Evolutionary conservation across 75 land plant genomes (phyloP).

Genomic region (Selaginella moellendorffii): DNA sequence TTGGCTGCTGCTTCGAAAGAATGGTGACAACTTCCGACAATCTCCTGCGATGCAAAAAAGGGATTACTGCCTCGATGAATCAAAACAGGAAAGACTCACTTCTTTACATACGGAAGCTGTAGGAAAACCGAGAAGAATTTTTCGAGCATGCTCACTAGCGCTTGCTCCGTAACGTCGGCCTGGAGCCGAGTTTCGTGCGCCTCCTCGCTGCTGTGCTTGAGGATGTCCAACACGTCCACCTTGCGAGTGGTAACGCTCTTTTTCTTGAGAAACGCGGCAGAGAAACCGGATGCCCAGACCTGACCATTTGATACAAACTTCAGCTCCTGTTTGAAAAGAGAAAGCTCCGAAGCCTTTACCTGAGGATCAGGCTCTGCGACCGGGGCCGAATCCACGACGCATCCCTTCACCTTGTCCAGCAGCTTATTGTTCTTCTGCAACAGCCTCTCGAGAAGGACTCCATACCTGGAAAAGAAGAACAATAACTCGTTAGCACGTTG

Average conservation of each 20-base stretch:
- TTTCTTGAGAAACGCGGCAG: slow-evolving; percentile 67
- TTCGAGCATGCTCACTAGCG: slow-evolving; percentile 40
- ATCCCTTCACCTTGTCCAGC: slow-evolving; percentile 57
- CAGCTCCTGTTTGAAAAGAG: background rate
- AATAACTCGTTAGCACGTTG: background rate
- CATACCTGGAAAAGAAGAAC: slow-evolving; percentile 41
- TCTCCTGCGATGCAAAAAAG: slow-evolving; percentile 32
- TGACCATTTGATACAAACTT: slow-evolving; percentile 7
- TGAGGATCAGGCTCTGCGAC: slow-evolving; percentile 91
- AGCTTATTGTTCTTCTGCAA: slow-evolving; percentile 39
- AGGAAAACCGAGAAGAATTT: slow-evolving; percentile 44
- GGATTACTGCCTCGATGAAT: no score
- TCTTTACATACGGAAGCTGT: slow-evolving; percentile 43
- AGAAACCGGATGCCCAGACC: slow-evolving; percentile 97
- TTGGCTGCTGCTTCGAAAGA: slow-evolving; percentile 42
- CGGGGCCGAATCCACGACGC: slow-evolving; percentile 96
- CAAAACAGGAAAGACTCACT: slow-evolving; percentile 24
- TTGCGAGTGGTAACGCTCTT: slow-evolving; percentile 25
- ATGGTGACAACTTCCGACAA: slow-evolving; percentile 28
- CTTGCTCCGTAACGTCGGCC: slow-evolving; percentile 27
- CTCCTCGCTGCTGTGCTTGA: slow-evolving; percentile 9
- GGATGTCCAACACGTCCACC: background rate
- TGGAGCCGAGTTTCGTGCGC: slow-evolving; percentile 8
- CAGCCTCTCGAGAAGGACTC: slow-evolving; percentile 72
- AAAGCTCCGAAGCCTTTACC: slow-evolving; percentile 34